Evolutionary conservation across 2,329 filamentous ascomycete genomes (phyloP), one percentile per base, ranked within the genome.

Genomic region (Ophiostoma ips): DNA sequence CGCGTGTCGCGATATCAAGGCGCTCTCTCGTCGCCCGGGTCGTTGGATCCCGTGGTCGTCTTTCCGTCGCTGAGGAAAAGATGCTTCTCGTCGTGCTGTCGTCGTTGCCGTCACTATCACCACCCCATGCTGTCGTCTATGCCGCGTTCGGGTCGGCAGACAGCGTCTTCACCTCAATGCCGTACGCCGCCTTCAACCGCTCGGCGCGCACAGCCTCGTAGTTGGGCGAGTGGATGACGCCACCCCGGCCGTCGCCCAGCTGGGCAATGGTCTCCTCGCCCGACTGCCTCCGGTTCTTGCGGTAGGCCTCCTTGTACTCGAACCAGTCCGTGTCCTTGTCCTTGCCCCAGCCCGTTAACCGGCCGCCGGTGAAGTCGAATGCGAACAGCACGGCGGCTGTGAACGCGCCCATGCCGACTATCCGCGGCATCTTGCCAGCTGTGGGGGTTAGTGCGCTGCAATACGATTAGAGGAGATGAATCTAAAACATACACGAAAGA

Each of bases 181-280:
- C 87, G 62, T 95, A 95, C 66, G 81, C 86, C 68, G 87, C 82
- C 76, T 86, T 82, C 65, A 95, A 75, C 59, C 86, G 77, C 70
- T 88, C 73, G 57, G 79, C 78, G 65, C 89, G 81, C 66, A 89
- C 76, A 72, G 94, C 86, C 59, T 86, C 83, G 63, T 92, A 95
- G 48, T 87, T 87, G 15, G 84, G 81, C 37, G 77, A 84, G 58
- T 82, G 75, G 59, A 95, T 87, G 50, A 84, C 52, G 52, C 50
- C 46, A 90, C 87, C 87, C 77, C 88, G 78, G 57, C 87, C 87
- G 71, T 95, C 89, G 49, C 88, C 89, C 60, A 95, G 62, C 61
- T 90, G 77, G 21, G 79, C 76, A 56, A 95, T 70, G 2, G 86
- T 94, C 71, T 95, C 83, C 63, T 87, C 83, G 21, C 78, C 71